Base-by-base conservation (phyloP, 2,329 filamentous ascomycete species). In the Tolypocladium ovalisporum region DNA sequence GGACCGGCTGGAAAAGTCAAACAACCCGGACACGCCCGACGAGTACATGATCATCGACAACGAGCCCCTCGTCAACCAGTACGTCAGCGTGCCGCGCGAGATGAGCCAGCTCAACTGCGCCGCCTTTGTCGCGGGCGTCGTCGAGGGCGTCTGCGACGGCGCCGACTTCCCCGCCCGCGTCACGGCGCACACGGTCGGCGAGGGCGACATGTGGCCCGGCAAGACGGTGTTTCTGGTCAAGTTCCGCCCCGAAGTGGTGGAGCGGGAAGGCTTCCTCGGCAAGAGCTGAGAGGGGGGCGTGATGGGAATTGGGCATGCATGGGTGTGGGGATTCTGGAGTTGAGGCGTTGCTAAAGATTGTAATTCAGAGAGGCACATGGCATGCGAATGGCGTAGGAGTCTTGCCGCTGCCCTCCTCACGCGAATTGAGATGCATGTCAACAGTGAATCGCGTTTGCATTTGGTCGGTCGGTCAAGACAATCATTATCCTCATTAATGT, bases 41-140 rank as follows among this genome's bases (percentile, higher is more conserved):
- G 93, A 97, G 77, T 99, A 97, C 79, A 97, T 99, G 93, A 94
- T 99, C 66, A 90, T 92, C 66, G 94, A 99, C 75, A 97, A 99
- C 74, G 94, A 97, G 71, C 94, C 94, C 27, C 80, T 97, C 54
- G 93, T 97, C 42, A 97, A 97, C 73, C 87, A 88, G 61, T 97
- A 94, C 75, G 88, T 99, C 68, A 90, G 86, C 66, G 88, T 97
- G 56, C 94, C 94, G 19, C 88, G 88, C 67, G 94, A 99, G 75
- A 96, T 99, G 89, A 91, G 83, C 73, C 89, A 94, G 81, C 80
- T 99, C 67, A 97, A 97, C 72, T 97, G 93, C 73, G 94, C 93
- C 22, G 94, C 94, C 12, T 99, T 89, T 69, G 91, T 96, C 24
- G 94, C 94, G 1, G 94, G 94, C 22, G 88, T 99, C 61, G 86